Evolutionary conservation across 139 green algal genomes (phyloP), one percentile per base, ranked within the genome.

Genomic region (Closterium sp.): DNA sequence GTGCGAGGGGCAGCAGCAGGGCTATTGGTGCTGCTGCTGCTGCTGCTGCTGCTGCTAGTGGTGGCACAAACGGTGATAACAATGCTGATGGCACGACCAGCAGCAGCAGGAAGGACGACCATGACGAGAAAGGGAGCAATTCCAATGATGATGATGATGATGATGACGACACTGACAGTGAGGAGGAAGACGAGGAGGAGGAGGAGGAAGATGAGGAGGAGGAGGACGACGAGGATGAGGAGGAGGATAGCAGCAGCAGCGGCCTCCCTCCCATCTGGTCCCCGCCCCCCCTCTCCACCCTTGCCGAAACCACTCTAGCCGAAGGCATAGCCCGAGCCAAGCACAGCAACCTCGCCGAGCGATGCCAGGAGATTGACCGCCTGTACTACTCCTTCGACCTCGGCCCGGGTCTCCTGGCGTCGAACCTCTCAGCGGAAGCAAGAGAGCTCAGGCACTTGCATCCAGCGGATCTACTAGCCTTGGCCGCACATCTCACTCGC

Each of bases 291-390:
- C 36, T 89, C n/a, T 38, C 86, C n/a, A 33, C 34, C 12, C 36
- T 89, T 5, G 86, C 86, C 5, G 86, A 89, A 55, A 69, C 31
- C 36, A 33, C 86, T 55, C 36, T 89, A 8, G 86, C 86, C 23
- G 35, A 89, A 8, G 86, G 86, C 34, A 89, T 89, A 1, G 86
- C 86, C 12, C 35, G 35, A 19, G 86, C 31, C 28, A 38, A 55
- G 86, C 86, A 55, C 28, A 33, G n/a, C 28, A 69, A 55, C 86
- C 86, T 89, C 4, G 36, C 36, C 3, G 35, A 89, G 86, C 34
- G 86, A 8, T 84, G 34, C 35, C n/a, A 89, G 23, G 86, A 89
- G 25, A 55, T 89, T 1, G 86, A 89, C 31, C 86, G 86, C 25
- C 36, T 89, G 0, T 89, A 89, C 36, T 66, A 66, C 34, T 31